Evolutionary conservation across 192 early-diverging fungal species (phyloP).

Genomic region (Linnemannia exigua): DNA sequence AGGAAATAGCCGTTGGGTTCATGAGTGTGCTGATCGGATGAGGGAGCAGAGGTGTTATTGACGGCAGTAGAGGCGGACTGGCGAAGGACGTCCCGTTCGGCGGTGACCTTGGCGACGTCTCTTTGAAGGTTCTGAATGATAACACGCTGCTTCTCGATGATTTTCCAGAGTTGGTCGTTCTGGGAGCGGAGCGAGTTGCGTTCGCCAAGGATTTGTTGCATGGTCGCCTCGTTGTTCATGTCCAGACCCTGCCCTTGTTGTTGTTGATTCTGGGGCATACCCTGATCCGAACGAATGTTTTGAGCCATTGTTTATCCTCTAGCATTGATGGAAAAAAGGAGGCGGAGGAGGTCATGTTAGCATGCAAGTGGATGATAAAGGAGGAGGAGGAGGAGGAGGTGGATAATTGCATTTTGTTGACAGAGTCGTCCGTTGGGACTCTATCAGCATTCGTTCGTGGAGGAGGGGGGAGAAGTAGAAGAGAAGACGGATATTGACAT

Average conservation of each 20-base stretch:
- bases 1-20: conserved; percentile 5
- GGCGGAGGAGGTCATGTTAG: background rate
- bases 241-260: conserved; percentile 23
- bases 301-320: conserved; percentile 29
- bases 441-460: no score
- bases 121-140: conserved; percentile 91
- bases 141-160: conserved; percentile 90
- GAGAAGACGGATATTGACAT: background rate
- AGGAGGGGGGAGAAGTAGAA: no score
- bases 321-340: background rate
- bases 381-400: background rate
- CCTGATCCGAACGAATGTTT: conserved; percentile 31
- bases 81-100: conserved; percentile 49
- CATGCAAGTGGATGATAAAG: background rate
- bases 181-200: conserved; percentile 81
- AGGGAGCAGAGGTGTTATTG: background rate
- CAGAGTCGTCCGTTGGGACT: background rate
- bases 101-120: conserved; percentile 56
- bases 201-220: conserved; percentile 64
- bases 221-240: conserved; percentile 22
- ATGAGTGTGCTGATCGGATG: conserved; percentile 16
- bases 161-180: conserved; percentile 91
- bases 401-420: background rate
- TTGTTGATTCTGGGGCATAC: conserved; percentile 14
- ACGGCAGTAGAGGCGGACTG: background rate